These are phyloP conservation scores for Artemisia argyi DNA, from an alignment of 129 eudicot species.

Conservation along the genomic window DNA sequence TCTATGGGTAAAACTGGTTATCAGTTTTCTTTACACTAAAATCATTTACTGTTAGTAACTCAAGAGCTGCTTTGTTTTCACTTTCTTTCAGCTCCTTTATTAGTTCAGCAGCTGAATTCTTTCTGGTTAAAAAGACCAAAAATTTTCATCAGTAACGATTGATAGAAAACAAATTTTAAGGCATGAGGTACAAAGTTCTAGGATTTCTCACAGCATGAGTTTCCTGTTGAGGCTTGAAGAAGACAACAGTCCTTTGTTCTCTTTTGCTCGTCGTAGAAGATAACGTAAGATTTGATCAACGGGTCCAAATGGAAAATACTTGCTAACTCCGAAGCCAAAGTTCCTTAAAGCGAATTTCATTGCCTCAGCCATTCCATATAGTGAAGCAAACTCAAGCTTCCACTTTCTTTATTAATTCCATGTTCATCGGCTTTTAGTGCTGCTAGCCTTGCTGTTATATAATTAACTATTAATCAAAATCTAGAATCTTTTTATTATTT, in stretches of 20 bases:
- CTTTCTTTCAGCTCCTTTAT: no score
- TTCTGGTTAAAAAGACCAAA: constrained; percentile 39
- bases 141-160: not conserved
- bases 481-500: not conserved
- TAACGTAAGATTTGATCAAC: constrained; percentile 88
- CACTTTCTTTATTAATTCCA: constrained; percentile 56
- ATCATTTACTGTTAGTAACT: no score
- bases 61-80: no score
- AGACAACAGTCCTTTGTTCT: constrained; percentile 75
- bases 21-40: no score
- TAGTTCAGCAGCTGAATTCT: no score
- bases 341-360: constrained; percentile 62
- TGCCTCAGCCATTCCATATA: constrained; percentile 86
- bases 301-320: constrained; percentile 87
- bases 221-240: constrained; percentile 58
- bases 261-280: constrained; percentile 88
- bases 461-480: not conserved
- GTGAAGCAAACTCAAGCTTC: constrained; percentile 77
- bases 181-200: not conserved
- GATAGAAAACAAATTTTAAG: not conserved
- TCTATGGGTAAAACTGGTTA: no score
- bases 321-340: constrained; percentile 78
- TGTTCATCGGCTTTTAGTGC: constrained; percentile 57
- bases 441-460: no score
- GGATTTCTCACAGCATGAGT: constrained; percentile 58